phyloP scores from a whole-genome alignment of 148 eudicot species.

The Silene uniflora region DNA sequence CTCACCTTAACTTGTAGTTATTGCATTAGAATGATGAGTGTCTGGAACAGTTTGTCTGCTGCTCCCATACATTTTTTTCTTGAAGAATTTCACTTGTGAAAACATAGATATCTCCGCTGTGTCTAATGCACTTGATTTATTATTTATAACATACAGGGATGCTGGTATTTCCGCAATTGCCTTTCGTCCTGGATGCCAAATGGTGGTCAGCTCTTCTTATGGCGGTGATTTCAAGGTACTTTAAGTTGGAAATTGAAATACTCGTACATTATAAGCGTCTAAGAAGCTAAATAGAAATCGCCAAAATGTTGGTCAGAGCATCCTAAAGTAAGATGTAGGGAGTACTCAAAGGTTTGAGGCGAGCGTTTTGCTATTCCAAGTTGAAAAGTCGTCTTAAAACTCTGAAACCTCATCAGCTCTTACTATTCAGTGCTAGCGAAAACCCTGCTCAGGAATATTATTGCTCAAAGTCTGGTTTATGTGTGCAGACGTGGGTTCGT shows the following conservation, averaged over 20 bases:
- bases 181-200: constrained; percentile 60
- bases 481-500: constrained; percentile 65
- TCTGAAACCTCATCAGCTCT: background rate
- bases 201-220: constrained; percentile 73
- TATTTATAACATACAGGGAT: constrained; percentile 43
- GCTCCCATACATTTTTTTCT: too few relatives aligned
- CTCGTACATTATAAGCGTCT: constrained; percentile 4
- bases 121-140: background rate
- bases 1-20: too few relatives aligned
- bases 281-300: background rate
- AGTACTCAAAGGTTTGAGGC: background rate
- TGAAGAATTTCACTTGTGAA: too few relatives aligned
- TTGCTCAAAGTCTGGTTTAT: background rate
- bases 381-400: background rate
- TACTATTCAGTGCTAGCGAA: background rate
- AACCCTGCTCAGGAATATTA: background rate
- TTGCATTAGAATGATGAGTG: too few relatives aligned
- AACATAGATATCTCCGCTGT: background rate
- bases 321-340: background rate
- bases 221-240: constrained; percentile 95
- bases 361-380: background rate
- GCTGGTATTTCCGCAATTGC: constrained; percentile 67
- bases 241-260: background rate
- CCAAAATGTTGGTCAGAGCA: background rate
- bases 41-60: too few relatives aligned